Evolutionary conservation across 306 rosid genomes (phyloP).

Genomic region (Cercis canadensis): DNA sequence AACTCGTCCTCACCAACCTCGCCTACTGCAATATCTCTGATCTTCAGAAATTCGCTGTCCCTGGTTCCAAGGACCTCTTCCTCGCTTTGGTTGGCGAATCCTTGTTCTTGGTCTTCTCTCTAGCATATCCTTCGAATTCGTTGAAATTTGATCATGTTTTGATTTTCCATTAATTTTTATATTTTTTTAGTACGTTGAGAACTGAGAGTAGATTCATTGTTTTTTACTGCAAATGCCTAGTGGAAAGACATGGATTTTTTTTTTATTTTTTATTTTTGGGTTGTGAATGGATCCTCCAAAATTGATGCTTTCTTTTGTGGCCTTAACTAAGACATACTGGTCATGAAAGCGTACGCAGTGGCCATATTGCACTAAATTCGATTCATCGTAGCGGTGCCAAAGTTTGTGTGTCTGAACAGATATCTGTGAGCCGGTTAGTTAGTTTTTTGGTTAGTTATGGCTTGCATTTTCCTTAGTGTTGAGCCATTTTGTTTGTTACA

Average conservation of each 20-base stretch:
- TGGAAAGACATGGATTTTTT: neutral
- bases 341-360: constrained; percentile 65
- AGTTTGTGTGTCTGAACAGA: constrained; percentile 71
- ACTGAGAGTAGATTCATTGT: neutral
- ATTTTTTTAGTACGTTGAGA: neutral
- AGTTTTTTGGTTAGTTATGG: neutral
- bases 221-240: constrained; percentile 14
- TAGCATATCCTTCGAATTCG: constrained; percentile 71
- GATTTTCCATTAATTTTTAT: neutral
- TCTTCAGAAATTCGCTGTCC: constrained; percentile 71
- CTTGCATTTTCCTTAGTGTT: constrained; percentile 8
- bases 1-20: constrained; percentile 73
- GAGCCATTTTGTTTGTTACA: constrained; percentile 23
- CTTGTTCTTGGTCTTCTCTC: constrained; percentile 73
- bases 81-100: constrained; percentile 70
- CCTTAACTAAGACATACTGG: constrained; percentile 75
- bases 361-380: constrained; percentile 78
- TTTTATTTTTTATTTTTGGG: neutral
- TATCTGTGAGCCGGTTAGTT: constrained; percentile 64
- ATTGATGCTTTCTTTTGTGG: constrained; percentile 33
- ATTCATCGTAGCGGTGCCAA: constrained; percentile 82
- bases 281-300: neutral
- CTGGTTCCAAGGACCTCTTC: constrained; percentile 51
- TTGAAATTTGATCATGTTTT: neutral
- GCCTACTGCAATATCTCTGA: constrained; percentile 79